Evolutionary conservation across 306 rosid genomes (phyloP), one percentile per base, ranked within the genome.

Genomic region (Calophaca sinica): DNA sequence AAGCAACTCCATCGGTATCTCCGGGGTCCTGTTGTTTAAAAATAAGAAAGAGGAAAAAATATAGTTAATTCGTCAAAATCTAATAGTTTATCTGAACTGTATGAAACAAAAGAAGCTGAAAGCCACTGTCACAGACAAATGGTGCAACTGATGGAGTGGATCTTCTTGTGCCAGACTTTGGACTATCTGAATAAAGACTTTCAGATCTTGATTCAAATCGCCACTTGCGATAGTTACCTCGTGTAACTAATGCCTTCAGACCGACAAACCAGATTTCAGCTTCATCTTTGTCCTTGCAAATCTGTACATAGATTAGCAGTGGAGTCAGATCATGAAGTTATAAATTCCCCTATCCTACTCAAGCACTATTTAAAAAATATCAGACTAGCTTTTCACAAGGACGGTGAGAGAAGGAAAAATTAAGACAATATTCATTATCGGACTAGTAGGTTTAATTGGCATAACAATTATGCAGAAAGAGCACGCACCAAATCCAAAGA

Each of bases 251-350:
- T 57, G 96, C 96, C 84, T 90, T 94, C 20, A 94, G 96, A 82
- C 96, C 97, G 48, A 83, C 96, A 91, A 92, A 86, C 99, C 99
- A 94, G 49, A 87, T 88, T 84, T 94, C 99, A 76, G 96, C 99
- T 86, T 94, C 99, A 7, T 88, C 97, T 88, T 94, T 94, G 86
- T 94, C 99, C 82, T 94, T 94, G 80, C 99, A 94, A 75, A 94
- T 92, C 99, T 94, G 88, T 68, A 78, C 86, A 86, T 33, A 75
- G 32, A 81, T 72, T 63, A 77, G 49, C n/a, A 70, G 70, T 31
- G 67, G 9, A 42, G 60, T 79, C 86, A 84, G 62, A 39, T 50
- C 66, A 72, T 12, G 62, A 72, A 58, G 62, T 35, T 51, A 61
- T 1, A 65, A 75, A 31, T 60, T 79, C 63, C 26, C 48, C 39